phyloP scores from a whole-genome alignment of 2,329 filamentous ascomycete species.

The Ophiostoma australiae region DNA sequence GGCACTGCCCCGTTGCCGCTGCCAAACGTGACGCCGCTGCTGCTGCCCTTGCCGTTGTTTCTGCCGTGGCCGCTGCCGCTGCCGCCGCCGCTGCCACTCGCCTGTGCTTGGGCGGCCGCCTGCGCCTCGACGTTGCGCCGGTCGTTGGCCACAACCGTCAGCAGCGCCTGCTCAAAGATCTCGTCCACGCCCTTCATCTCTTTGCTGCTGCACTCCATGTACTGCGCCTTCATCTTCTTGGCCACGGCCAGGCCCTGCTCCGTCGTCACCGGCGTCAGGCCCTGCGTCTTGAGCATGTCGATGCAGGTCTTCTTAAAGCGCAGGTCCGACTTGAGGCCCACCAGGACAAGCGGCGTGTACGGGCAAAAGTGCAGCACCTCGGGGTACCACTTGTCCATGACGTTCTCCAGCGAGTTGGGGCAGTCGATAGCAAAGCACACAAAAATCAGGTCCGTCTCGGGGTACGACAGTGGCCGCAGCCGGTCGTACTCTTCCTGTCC shows the following conservation, averaged over 20 bases:
- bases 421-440: slow-evolving; percentile 99
- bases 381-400: slow-evolving; percentile 99
- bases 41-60: slow-evolving; percentile 32
- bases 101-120: slow-evolving; percentile 28
- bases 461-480: slow-evolving; percentile 90
- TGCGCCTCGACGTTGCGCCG: slow-evolving; percentile 55
- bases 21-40: slow-evolving; percentile 31
- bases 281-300: slow-evolving; percentile 97
- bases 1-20: slow-evolving; percentile 34
- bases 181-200: slow-evolving; percentile 95
- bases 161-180: slow-evolving; percentile 88
- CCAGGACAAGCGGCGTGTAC: slow-evolving; percentile 89
- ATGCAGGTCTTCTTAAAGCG: slow-evolving; percentile 94
- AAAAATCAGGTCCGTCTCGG: slow-evolving; percentile 95
- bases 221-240: slow-evolving; percentile 86
- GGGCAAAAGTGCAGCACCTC: slow-evolving; percentile 99
- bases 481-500: slow-evolving; percentile 98
- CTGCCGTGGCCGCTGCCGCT: slow-evolving; percentile 31
- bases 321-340: slow-evolving; percentile 94
- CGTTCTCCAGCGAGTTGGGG: slow-evolving; percentile 95
- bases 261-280: slow-evolving; percentile 86
- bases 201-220: slow-evolving; percentile 98
- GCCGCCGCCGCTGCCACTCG: slow-evolving; percentile 29
- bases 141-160: slow-evolving; percentile 81
- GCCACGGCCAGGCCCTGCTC: slow-evolving; percentile 87